Conservation (phyloP, 371 early-diverging fungal genomes). For the Catenaria anguillulae region DNA sequence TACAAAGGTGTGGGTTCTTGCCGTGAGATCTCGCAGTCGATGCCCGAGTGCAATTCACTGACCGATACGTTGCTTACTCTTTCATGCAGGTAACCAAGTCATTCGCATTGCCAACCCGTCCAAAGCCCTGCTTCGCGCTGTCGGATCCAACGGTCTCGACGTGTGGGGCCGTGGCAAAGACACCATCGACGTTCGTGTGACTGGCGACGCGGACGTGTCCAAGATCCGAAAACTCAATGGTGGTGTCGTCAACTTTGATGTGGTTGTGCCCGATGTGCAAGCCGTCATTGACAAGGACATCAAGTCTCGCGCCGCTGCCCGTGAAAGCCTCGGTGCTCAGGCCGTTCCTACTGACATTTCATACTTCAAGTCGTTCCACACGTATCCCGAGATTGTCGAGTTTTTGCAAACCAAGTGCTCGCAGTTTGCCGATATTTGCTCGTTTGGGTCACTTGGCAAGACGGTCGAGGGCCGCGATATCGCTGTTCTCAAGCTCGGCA, state of each 20-base stretch:
- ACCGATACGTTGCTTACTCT: too few species aligned
- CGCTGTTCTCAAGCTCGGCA: conserved; percentile 30
- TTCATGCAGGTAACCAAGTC: neutral
- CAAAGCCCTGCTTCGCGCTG: neutral
- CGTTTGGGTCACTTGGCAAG: conserved; percentile 23
- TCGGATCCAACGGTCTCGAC: neutral
- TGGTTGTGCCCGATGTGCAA: neutral
- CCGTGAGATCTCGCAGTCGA: too few species aligned
- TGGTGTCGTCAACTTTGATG: neutral
- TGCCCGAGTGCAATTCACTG: too few species aligned
- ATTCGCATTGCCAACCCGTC: neutral
- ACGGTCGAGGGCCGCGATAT: conserved; percentile 32
- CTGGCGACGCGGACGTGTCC: neutral
- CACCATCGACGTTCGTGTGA: neutral
- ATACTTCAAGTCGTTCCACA: neutral
- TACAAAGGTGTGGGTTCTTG: too few species aligned
- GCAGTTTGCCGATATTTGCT: neutral
- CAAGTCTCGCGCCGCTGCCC: too few species aligned
- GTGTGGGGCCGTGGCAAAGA: neutral
- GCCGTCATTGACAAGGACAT: neutral
- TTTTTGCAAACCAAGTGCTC: neutral
- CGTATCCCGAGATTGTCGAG: neutral
- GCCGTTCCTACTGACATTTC: neutral
- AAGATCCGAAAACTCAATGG: neutral
- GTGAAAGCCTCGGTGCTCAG: too few species aligned